Base-by-base conservation (phyloP, 345 rosid genomes). In the Lepidium africanum region DNA sequence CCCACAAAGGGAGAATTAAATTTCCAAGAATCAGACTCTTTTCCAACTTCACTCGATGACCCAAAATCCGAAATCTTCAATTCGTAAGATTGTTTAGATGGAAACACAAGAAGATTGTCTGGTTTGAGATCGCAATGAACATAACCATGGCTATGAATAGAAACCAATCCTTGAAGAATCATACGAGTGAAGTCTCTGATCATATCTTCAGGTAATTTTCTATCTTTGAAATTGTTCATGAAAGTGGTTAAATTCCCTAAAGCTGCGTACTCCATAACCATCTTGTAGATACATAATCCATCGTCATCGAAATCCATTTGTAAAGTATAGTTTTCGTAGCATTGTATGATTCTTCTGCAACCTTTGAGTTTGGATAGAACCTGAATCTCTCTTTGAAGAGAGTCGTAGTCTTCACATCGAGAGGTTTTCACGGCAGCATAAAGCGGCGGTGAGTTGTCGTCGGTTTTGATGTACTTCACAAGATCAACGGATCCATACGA, bases 61-160 rank as follows among this genome's bases (percentile, higher is more conserved):
- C 78, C 78, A 0, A 69, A 69, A 69, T 75, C 78, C 6, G 66
- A 55, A 48, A 75, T 69, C 70, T 75, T 75, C 7, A 75, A 30
- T 33, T 57, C 65, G 13, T 42, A 43, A 17, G 65, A 41, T 16
- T 68, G 11, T 40, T 5, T 40, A n/a, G 13, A 25, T 1, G 75
- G 71, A 3, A 76, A 70, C 0, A 70, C 9, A 40, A 76, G 71
- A 8, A 76, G 32, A 65, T 70, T 70, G 0, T 36, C 75, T 55
- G 71, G 75, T 70, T 70, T 76, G 43, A 70, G 79, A 63, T 75
- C 79, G 32, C 75, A 75, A 16, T 75, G 79, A 1, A 75, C 79
- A n/a, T 69, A 75, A 63, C 79, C 79, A 16, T 10, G 48, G 9
- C 16, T 30, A 51, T 75, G 79, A 47, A 75, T 47, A 41, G 75